Percentiles rank a stretch among this genome's conserved stretches.
Conservation (phyloP, 495 filamentous ascomycete species). For the Xylaria scruposa region DNA sequence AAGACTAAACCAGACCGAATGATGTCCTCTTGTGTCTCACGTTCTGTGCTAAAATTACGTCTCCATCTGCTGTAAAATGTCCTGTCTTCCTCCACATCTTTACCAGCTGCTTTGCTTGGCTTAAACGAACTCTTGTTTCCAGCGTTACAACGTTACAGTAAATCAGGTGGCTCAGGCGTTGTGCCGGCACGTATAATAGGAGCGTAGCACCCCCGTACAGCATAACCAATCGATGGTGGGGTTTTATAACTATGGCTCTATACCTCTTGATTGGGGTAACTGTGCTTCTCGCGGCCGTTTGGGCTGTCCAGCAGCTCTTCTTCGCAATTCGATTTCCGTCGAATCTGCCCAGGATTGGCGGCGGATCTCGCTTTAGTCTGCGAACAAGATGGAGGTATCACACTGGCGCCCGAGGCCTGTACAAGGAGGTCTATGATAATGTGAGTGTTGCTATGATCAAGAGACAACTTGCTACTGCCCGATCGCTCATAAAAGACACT, state of each 20-base stretch:
- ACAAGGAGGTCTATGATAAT: slow-evolving; percentile 40
- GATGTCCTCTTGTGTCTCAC: background rate
- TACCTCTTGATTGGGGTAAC: background rate
- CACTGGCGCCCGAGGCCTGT: slow-evolving; percentile 31
- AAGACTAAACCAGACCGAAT: background rate
- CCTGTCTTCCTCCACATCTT: background rate
- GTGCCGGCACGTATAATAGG: background rate
- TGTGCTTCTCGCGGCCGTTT: slow-evolving; percentile 10
- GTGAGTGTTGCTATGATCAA: slow-evolving; percentile 16
- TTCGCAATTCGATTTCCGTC: slow-evolving; percentile 33
- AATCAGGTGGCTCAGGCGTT: background rate
- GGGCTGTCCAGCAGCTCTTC: slow-evolving; percentile 28
- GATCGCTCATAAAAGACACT: background rate
- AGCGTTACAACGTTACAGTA: background rate
- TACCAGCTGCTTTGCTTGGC: background rate
- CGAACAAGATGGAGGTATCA: slow-evolving; percentile 32
- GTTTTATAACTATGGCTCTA: background rate
- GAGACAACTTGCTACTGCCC: background rate
- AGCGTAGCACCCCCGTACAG: background rate
- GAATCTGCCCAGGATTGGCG: slow-evolving; percentile 33
- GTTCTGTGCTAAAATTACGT: background rate
- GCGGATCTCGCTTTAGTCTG: slow-evolving; percentile 33
- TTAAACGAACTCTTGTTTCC: background rate
- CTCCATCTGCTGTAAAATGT: background rate
- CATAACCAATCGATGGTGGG: background rate